Evolutionary conservation across 2,329 filamentous ascomycete species (phyloP).

Genomic region (Apiospora sp.): DNA sequence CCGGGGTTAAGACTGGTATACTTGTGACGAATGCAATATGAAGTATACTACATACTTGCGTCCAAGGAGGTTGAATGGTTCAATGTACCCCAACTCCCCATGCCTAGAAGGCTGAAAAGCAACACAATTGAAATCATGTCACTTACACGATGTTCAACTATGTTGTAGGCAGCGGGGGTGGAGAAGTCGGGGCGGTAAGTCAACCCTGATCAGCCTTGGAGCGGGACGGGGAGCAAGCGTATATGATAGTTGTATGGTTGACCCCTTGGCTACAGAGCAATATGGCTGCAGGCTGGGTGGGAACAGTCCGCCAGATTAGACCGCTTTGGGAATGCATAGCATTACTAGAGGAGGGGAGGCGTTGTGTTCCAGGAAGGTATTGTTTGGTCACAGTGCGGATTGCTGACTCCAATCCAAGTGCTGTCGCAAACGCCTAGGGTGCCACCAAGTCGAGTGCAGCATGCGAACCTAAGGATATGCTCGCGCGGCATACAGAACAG

Average conservation of each 20-base stretch:
- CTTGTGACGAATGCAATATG: neutral
- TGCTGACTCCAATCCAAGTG: neutral
- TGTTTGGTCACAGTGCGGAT: neutral
- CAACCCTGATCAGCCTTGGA: slow-evolving; percentile 6
- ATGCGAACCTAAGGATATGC: neutral
- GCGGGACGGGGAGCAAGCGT: neutral
- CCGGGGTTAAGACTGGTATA: neutral
- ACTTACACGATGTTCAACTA: neutral
- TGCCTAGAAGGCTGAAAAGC: neutral
- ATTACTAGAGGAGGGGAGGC: neutral
- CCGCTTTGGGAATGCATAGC: slow-evolving; percentile 3
- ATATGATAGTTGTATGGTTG: neutral
- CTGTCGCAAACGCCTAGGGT: neutral
- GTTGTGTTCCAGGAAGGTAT: neutral
- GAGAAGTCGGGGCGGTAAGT: neutral
- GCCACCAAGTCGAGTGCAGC: neutral
- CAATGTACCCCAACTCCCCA: neutral
- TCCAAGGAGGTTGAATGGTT: neutral
- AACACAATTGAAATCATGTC: neutral
- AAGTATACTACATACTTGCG: slow-evolving; percentile 6
- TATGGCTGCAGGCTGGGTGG: slow-evolving; percentile 7
- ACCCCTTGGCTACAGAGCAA: neutral
- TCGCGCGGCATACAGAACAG: neutral
- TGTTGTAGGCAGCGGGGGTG: neutral
- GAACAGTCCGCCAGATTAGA: neutral